Evolutionary conservation across 192 early-diverging fungal species (phyloP).

Genomic region (Mortierella antarctica): DNA sequence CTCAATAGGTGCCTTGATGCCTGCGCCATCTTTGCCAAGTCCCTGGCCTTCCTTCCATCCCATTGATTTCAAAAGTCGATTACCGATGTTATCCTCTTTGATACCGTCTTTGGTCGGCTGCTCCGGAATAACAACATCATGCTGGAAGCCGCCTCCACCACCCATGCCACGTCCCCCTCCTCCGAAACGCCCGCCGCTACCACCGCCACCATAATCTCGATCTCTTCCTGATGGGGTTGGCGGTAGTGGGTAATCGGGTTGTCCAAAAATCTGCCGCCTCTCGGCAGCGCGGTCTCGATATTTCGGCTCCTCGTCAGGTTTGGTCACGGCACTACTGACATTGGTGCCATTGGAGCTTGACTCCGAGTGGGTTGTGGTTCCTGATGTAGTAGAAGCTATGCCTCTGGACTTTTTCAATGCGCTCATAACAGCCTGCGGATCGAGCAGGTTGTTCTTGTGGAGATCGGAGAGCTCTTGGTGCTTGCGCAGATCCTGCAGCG

Average conservation of each 20-base stretch:
- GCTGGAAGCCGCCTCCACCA: background rate
- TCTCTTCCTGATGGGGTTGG: conserved; percentile 18
- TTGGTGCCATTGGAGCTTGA: conserved; percentile 1
- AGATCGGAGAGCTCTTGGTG: conserved; percentile 68
- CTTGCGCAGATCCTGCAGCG: conserved; percentile 58
- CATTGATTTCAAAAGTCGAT: conserved; percentile 68
- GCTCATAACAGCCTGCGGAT: conserved; percentile 14
- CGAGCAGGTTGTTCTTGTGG: conserved; percentile 61
- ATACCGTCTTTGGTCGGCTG: conserved; percentile 62
- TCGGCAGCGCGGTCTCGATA: conserved; percentile 76
- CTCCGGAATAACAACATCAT: conserved; percentile 34
- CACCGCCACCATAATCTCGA: conserved; percentile 8
- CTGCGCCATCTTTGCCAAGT: conserved; percentile 60
- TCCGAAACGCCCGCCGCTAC: conserved; percentile 7
- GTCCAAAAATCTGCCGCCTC: conserved; percentile 67
- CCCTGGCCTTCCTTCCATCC: conserved; percentile 78
- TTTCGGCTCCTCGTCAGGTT: conserved; percentile 39
- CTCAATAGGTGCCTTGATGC: conserved; percentile 62
- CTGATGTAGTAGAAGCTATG: background rate
- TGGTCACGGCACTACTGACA: too few relatives aligned
- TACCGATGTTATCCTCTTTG: conserved; percentile 70
- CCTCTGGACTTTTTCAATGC: conserved; percentile 35
- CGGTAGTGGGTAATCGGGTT: conserved; percentile 59
- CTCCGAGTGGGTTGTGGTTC: background rate
- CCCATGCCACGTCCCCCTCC: background rate